phyloP scores from a whole-genome alignment of 345 rosid species.

The Dimocarpus longan region DNA sequence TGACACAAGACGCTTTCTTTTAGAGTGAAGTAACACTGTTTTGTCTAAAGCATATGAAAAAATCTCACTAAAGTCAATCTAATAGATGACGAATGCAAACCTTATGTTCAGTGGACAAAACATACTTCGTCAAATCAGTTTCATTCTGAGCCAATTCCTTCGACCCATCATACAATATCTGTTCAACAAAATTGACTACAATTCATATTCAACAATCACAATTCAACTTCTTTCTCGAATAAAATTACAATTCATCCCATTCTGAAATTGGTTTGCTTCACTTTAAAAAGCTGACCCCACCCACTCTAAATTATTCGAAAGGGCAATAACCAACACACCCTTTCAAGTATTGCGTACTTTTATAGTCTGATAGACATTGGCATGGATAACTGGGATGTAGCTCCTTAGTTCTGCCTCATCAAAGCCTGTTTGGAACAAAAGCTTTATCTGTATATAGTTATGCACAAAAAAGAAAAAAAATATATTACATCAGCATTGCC shows the following conservation, averaged over 20 bases:
- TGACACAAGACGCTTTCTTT: neutral
- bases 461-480: slow-evolving; percentile 3
- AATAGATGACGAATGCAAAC: slow-evolving; percentile 40
- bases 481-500: slow-evolving; percentile 7
- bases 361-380: slow-evolving; percentile 96
- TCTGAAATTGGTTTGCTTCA: neutral
- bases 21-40: neutral
- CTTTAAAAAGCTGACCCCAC: slow-evolving; percentile 29
- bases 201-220: slow-evolving; percentile 17
- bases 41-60: neutral
- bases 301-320: slow-evolving; percentile 34
- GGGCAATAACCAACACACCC: slow-evolving; percentile 81
- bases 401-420: slow-evolving; percentile 87
- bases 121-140: slow-evolving; percentile 61
- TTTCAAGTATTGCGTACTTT: slow-evolving; percentile 86
- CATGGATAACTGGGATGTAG: slow-evolving; percentile 91
- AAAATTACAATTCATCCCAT: slow-evolving; percentile 8
- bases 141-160: slow-evolving; percentile 92
- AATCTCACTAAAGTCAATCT: neutral
- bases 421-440: slow-evolving; percentile 95
- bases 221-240: neutral
- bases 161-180: slow-evolving; percentile 90
- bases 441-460: slow-evolving; percentile 69
- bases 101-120: slow-evolving; percentile 67
- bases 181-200: slow-evolving; percentile 34